phyloP scores from a whole-genome alignment of 2,329 filamentous ascomycete species.

The Alternaria gansuensis region DNA sequence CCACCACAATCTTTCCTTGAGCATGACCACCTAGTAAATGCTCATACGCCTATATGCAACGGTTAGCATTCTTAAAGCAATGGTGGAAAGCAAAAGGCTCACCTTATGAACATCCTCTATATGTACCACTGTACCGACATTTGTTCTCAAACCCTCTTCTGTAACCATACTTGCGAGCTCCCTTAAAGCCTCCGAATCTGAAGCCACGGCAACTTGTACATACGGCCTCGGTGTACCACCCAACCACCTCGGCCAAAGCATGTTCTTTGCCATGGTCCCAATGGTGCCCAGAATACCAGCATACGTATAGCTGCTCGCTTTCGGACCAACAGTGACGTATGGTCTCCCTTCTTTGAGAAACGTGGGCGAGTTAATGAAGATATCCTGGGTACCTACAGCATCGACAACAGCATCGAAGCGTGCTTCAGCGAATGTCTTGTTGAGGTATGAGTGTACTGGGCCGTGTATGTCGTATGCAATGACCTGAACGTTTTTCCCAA shows the following conservation, averaged over 20 bases:
- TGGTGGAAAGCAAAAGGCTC: background rate
- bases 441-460: constrained; percentile 15
- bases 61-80: constrained; percentile 2
- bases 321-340: constrained; percentile 29
- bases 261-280: constrained; percentile 26
- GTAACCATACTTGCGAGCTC: constrained; percentile 20
- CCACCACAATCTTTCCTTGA: constrained; percentile 21
- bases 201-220: constrained; percentile 21
- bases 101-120: constrained; percentile 24
- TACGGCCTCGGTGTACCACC: constrained; percentile 29
- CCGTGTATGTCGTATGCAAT: constrained; percentile 23
- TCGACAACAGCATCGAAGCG: constrained; percentile 30
- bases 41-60: constrained; percentile 12
- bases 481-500: constrained; percentile 11
- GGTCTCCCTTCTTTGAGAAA: constrained; percentile 26
- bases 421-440: constrained; percentile 3
- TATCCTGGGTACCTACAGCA: constrained; percentile 26
- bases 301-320: constrained; percentile 15
- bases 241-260: constrained; percentile 24
- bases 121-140: constrained; percentile 13
- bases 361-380: constrained; percentile 22
- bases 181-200: constrained; percentile 19
- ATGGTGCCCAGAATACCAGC: constrained; percentile 19
- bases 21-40: constrained; percentile 15
- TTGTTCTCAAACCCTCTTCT: constrained; percentile 17